Percentiles rank a stretch among this genome's conserved stretches.
Evolutionary conservation across 2,329 filamentous ascomycete species (phyloP).

Genomic region (Clarireedia monteithiana): DNA sequence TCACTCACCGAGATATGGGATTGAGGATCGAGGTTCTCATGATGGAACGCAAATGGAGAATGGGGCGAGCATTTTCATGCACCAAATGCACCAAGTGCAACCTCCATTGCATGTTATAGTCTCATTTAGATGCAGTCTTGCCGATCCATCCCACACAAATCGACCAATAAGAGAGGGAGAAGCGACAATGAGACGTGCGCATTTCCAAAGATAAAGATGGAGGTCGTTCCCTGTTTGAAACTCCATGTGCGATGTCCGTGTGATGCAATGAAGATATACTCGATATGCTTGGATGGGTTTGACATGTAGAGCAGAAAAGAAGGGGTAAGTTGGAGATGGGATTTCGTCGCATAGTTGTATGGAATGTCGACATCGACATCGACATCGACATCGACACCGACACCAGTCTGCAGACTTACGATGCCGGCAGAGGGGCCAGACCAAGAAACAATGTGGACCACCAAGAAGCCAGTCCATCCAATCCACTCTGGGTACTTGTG

Average conservation of each 20-base stretch:
- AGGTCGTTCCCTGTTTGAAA: not conserved
- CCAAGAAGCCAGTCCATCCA: no score
- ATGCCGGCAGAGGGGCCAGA: no score
- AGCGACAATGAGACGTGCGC: not conserved
- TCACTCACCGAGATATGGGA: no score
- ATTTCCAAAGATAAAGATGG: not conserved
- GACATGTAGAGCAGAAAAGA: not conserved
- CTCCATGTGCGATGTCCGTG: not conserved
- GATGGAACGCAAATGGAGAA: no score
- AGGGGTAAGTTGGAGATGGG: no score
- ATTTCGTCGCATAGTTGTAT: no score
- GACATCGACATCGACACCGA: not conserved
- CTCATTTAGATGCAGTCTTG: slow-evolving; percentile 6
- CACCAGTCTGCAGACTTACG: not conserved
- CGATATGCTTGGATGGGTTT: not conserved
- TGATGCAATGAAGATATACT: slow-evolving; percentile 4
- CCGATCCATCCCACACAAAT: slow-evolving; percentile 1
- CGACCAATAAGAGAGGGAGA: not conserved
- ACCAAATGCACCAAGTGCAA: not conserved
- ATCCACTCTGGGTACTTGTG: no score
- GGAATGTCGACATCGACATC: not conserved
- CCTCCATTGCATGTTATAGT: slow-evolving; percentile 1
- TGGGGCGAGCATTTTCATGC: not conserved
- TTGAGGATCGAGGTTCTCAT: no score
- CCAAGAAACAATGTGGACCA: no score